Conservation (phyloP, 1,284 basidiomycete genomes). For the Baeospora myosura region DNA sequence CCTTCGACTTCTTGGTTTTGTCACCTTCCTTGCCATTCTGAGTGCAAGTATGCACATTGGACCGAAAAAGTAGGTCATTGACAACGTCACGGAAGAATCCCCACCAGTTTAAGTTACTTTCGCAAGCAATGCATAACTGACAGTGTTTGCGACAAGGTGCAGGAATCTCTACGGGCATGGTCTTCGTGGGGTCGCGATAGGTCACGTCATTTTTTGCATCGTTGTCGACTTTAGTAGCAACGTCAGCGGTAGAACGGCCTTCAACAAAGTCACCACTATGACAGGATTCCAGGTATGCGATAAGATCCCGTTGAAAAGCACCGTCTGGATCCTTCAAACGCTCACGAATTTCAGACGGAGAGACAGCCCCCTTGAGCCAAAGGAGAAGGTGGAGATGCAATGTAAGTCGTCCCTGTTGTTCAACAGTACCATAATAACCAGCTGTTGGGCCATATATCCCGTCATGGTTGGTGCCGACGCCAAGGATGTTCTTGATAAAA, state of each 20-base stretch:
- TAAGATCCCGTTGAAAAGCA: background rate
- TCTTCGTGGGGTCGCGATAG: background rate
- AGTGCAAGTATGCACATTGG: too few species aligned
- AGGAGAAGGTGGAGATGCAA: conserved; percentile 25
- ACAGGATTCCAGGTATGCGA: background rate
- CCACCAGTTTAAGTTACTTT: background rate
- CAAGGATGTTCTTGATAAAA: conserved; percentile 20
- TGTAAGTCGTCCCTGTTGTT: conserved; percentile 28
- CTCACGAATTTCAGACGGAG: conserved; percentile 6
- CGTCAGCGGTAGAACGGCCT: background rate
- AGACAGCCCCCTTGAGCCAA: conserved; percentile 13
- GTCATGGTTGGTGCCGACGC: conserved; percentile 4
- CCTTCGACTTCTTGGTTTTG: background rate
- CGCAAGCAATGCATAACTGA: background rate
- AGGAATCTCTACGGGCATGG: background rate
- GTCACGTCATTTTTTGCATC: background rate
- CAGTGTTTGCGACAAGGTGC: background rate
- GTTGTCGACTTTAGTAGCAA: background rate
- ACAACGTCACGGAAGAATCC: background rate
- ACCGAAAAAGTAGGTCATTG: background rate
- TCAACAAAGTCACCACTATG: background rate
- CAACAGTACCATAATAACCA: conserved; percentile 30
- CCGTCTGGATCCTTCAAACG: background rate
- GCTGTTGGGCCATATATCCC: conserved; percentile 21
- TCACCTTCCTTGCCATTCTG: background rate